A percentile compares a stretch with the other conserved stretches of the same genome.
Conservation (phyloP, 2,329 filamentous ascomycete genomes). For the Daldinia eschscholtzii region DNA sequence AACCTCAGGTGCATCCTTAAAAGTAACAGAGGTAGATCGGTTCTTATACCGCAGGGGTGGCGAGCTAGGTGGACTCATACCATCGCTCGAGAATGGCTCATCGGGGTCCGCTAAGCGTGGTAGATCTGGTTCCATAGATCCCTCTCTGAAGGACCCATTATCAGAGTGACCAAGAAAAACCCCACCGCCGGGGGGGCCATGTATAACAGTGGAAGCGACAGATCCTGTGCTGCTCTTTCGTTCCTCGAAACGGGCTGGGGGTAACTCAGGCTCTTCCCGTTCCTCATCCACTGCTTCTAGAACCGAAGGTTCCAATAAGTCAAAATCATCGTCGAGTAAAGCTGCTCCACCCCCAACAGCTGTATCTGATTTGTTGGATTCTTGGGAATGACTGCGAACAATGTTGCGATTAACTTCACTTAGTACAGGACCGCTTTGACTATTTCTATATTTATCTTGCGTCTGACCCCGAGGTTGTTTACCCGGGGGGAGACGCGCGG, state of each 20-base stretch:
- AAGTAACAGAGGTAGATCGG: conserved; percentile 58
- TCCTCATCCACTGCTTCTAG: conserved; percentile 53
- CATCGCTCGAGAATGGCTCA: conserved; percentile 53
- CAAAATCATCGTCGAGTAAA: conserved; percentile 46
- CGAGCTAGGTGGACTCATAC: conserved; percentile 63
- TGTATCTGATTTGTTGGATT: conserved; percentile 35
- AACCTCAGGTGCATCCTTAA: conserved; percentile 62
- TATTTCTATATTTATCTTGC: conserved; percentile 43
- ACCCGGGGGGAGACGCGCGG: conserved; percentile 12
- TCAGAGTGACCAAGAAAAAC: conserved; percentile 54
- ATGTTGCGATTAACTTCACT: conserved; percentile 50
- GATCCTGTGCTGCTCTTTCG: conserved; percentile 48
- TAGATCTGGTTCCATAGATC: conserved; percentile 60
- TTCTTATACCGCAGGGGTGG: conserved; percentile 58
- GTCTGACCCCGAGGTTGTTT: conserved; percentile 27
- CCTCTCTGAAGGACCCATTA: conserved; percentile 56
- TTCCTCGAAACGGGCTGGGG: conserved; percentile 44
- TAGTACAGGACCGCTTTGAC: conserved; percentile 35
- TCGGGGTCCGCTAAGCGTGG: conserved; percentile 52
- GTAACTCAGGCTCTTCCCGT: conserved; percentile 50
- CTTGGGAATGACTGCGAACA: conserved; percentile 44
- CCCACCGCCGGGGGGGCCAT: conserved; percentile 56
- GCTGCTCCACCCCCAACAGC: conserved; percentile 33
- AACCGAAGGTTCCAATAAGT: conserved; percentile 51
- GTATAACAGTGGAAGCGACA: conserved; percentile 56